A percentile compares a stretch with the other conserved stretches of the same genome.
phyloP scores from a whole-genome alignment of 441 rosid species.

The Kokia cookei region DNA sequence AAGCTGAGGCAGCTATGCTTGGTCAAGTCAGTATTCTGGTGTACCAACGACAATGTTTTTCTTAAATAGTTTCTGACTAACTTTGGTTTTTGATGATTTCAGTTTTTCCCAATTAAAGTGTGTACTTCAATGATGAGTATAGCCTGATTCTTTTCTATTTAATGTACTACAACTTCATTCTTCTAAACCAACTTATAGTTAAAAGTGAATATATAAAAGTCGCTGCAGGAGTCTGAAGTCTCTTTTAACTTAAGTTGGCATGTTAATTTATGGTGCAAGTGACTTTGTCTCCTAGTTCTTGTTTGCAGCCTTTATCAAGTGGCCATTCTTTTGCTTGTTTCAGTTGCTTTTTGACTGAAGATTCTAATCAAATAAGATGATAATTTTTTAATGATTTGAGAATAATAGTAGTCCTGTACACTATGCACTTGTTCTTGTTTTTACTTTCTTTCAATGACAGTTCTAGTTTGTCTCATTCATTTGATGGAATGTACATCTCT shows the following conservation, averaged over 20 bases:
- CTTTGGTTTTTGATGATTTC: background rate
- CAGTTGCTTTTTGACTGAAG: background rate
- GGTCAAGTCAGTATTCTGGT: constrained; percentile 71
- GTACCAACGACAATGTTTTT: background rate
- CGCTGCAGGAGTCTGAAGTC: background rate
- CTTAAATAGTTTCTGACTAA: background rate
- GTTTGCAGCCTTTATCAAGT: background rate
- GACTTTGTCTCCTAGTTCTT: background rate
- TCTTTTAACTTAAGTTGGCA: background rate
- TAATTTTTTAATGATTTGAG: background rate
- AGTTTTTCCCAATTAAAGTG: background rate
- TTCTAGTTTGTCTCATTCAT: background rate
- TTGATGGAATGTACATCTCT: background rate
- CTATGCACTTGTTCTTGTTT: background rate
- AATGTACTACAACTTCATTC: background rate
- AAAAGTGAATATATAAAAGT: background rate
- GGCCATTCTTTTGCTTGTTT: background rate
- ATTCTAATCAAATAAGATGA: background rate
- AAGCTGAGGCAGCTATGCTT: constrained; percentile 98
- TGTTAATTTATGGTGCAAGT: background rate
- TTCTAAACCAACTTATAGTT: background rate
- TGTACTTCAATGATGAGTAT: background rate
- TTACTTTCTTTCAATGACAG: background rate
- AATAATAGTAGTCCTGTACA: background rate
- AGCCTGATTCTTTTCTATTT: background rate